A percentile compares a stretch with the other conserved stretches of the same genome.
phyloP scores from a whole-genome alignment of 2,329 filamentous ascomycete species.

The Stagonosporopsis vannaccii region DNA sequence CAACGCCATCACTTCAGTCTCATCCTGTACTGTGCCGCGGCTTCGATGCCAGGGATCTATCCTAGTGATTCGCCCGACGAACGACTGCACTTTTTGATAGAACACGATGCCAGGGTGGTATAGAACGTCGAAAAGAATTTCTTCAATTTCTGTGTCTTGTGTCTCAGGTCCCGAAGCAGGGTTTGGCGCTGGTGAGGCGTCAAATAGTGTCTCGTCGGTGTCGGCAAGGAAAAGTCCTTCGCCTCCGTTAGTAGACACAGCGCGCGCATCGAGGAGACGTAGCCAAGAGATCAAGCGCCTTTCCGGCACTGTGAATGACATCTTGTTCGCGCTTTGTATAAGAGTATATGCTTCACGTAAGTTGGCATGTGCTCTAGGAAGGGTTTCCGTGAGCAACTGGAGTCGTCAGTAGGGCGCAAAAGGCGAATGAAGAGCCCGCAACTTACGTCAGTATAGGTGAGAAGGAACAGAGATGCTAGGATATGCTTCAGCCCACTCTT shows the following conservation, averaged over 20 bases:
- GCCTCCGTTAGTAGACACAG: conserved; percentile 62
- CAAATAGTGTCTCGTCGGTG: conserved; percentile 57
- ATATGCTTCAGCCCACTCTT: conserved; percentile 49
- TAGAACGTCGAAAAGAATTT: conserved; percentile 62
- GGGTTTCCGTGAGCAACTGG: conserved; percentile 37
- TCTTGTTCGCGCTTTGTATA: conserved; percentile 48
- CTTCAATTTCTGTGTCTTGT: conserved; percentile 51
- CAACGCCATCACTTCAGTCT: conserved; percentile 65
- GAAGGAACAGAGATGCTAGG: conserved; percentile 61
- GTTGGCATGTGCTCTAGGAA: conserved; percentile 57
- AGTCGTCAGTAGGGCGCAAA: conserved; percentile 28
- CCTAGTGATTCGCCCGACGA: conserved; percentile 64
- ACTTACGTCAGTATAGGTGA: conserved; percentile 60
- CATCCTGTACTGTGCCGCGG: conserved; percentile 64
- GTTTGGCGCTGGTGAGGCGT: conserved; percentile 53
- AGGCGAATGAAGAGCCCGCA: conserved; percentile 3
- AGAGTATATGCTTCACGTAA: conserved; percentile 60
- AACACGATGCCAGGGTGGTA: conserved; percentile 65
- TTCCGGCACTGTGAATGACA: conserved; percentile 46
- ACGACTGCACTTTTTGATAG: conserved; percentile 65
- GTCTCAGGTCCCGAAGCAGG: conserved; percentile 39
- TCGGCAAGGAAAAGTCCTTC: conserved; percentile 62
- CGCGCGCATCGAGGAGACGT: conserved; percentile 62
- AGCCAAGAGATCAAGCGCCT: conserved; percentile 63
- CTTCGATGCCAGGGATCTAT: conserved; percentile 65